Base-by-base conservation (phyloP, 1,284 basidiomycete species). In the Cryptococcus sp. region DNA sequence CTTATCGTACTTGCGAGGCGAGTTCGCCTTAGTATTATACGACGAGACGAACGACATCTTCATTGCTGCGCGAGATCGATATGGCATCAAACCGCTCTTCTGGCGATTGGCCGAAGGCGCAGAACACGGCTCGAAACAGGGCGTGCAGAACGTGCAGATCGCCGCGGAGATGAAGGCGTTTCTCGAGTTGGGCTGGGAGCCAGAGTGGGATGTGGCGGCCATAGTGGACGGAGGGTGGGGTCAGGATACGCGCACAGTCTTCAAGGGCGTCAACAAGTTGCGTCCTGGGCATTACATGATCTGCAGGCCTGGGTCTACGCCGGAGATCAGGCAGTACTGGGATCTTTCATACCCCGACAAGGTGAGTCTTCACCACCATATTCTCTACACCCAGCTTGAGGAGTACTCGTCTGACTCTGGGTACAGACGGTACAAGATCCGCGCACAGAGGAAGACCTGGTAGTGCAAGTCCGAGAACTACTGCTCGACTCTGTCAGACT, bases 61-160 rank as follows among this genome's bases (percentile, higher is more conserved):
- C 48, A 65, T 80, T 41, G 77, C 76, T 11, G 79, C 78, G 16
- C 59, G 79, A 47, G 79, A 80, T 67, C 69, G 79, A 25, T 80
- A 78, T 62, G 79, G 79, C 41, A 77, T 80, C 67, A 80, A 79
- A 59, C 80, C 79, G 19, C 68, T 80, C 22, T 80, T 79, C 73
- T 77, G 77, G 62, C 72, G 57, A 27, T 46, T 70, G 42, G 67
- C 67, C n/a, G 68, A 66, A 2, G 22, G 74, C 68, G n/a, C n/a
- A 65, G 73, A 75, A 31, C 10, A n/a, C n/a, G 25, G 6, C 25
- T 25, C 25, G 25, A 25, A 25, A 25, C 25, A 25, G 25, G 25
- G 25, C 6, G 25, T 25, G 25, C 58, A 73, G 75, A 8, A 35
- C 40, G 57, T 80, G 45, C 72, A 76, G 62, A 74, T 80, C 51